Conservation (phyloP, 108 stramenopile genomes). For the Cyclotella sp. region DNA sequence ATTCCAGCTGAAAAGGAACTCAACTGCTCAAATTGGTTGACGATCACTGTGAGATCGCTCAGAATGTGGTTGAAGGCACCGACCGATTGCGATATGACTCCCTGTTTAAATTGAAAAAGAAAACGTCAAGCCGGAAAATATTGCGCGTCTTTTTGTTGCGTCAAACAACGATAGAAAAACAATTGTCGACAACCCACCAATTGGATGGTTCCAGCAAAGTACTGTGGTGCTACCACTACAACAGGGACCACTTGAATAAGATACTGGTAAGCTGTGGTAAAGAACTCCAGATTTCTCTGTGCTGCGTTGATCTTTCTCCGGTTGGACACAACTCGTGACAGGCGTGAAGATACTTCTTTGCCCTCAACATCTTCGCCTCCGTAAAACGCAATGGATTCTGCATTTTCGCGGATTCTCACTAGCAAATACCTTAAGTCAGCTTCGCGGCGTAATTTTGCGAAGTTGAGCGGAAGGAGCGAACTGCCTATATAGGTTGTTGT, state of each 20-base stretch:
- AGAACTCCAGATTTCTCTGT: conserved; percentile 93
- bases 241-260: conserved; percentile 92
- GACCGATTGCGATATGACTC: conserved; percentile 86
- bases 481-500: conserved; percentile 73
- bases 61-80: conserved; percentile 87
- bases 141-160: neutral
- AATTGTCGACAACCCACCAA: conserved; percentile 27
- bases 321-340: conserved; percentile 79
- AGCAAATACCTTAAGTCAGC: conserved; percentile 92
- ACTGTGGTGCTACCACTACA: conserved; percentile 91
- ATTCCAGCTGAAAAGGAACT: conserved; percentile 90
- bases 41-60: conserved; percentile 73
- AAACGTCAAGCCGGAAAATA: neutral
- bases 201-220: conserved; percentile 90
- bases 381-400: conserved; percentile 97
- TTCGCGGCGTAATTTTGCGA: conserved; percentile 77
- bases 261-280: conserved; percentile 90
- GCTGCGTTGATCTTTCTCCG: conserved; percentile 71
- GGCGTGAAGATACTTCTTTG: conserved; percentile 62
- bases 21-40: conserved; percentile 95
- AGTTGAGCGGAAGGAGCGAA: conserved; percentile 84
- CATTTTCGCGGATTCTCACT: conserved; percentile 92
- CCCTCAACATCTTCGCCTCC: conserved; percentile 89
- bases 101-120: conserved; percentile 21
- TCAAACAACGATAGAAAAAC: neutral